These are phyloP conservation scores for Corylus heterophylla DNA, from an alignment of 306 rosid genomes.

Conservation along the genomic window DNA sequence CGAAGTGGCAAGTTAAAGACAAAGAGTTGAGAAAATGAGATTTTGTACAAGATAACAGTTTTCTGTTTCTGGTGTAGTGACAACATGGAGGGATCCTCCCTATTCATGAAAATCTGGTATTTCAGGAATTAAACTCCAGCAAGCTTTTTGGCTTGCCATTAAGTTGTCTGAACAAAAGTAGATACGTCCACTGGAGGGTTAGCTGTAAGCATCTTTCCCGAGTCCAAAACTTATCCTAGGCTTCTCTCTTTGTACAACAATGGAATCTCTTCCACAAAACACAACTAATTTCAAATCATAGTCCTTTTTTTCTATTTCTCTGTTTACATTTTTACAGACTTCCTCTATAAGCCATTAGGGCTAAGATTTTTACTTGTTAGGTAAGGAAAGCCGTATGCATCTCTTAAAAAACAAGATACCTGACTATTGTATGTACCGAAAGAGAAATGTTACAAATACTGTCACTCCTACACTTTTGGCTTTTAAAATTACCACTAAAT, in stretches of 20 bases:
- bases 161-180: neutral
- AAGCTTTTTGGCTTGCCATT: neutral
- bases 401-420: neutral
- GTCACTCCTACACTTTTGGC: too few relatives aligned
- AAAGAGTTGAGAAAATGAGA: neutral
- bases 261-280: neutral
- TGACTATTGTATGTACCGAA: constrained; percentile 18
- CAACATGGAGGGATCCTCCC: neutral
- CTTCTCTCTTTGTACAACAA: neutral
- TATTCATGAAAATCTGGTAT: neutral
- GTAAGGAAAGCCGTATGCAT: too few relatives aligned
- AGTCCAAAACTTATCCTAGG: neutral
- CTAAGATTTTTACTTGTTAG: neutral
- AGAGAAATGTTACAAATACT: too few relatives aligned
- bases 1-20: neutral
- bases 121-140: neutral
- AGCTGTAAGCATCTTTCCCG: neutral
- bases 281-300: too few relatives aligned
- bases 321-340: neutral
- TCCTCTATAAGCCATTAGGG: neutral
- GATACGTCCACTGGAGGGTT: neutral
- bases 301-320: too few relatives aligned
- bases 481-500: too few relatives aligned
- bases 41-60: neutral
- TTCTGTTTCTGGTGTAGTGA: neutral